Evolutionary conservation across 768 basidiomycete genomes (phyloP).

Genomic region (Collybia mongolica): DNA sequence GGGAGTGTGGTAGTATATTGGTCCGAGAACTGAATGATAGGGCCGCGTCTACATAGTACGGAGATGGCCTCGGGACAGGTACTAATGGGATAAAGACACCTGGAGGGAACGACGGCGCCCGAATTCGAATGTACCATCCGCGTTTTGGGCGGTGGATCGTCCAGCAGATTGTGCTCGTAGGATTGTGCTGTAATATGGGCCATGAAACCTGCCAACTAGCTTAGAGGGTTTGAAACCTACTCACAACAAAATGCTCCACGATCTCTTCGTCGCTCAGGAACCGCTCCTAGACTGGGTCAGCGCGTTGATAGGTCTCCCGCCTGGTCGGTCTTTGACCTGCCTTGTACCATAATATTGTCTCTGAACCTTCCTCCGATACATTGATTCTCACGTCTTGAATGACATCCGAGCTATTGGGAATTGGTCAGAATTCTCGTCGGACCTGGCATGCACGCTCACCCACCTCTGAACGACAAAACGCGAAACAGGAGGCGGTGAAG

Average conservation of each 20-base stretch:
- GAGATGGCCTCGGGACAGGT: conserved; percentile 46
- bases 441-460: not conserved
- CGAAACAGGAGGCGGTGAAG: too few species aligned
- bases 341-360: conserved; percentile 72
- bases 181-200: conserved; percentile 50
- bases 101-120: conserved; percentile 69
- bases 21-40: conserved; percentile 54
- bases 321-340: conserved; percentile 31
- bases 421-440: not conserved
- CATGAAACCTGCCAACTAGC: too few species aligned
- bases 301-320: conserved; percentile 6
- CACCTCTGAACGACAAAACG: too few species aligned
- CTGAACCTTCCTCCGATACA: conserved; percentile 54
- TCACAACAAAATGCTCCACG: conserved; percentile 68
- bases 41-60: conserved; percentile 49
- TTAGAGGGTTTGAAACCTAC: conserved; percentile 20
- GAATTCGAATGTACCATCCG: conserved; percentile 83
- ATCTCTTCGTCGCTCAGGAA: conserved; percentile 74
- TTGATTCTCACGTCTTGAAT: conserved; percentile 68
- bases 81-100: conserved; percentile 54
- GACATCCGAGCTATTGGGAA: conserved; percentile 61
- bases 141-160: conserved; percentile 75
- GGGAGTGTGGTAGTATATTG: conserved; percentile 22
- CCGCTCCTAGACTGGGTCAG: conserved; percentile 54
- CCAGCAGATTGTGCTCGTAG: conserved; percentile 68